A percentile compares a stretch with the other conserved stretches of the same genome.
These are phyloP conservation scores for Vanderwaltozyma polyspora DNA, from an alignment of 805 yeast genomes.

Conservation along the genomic window DNA sequence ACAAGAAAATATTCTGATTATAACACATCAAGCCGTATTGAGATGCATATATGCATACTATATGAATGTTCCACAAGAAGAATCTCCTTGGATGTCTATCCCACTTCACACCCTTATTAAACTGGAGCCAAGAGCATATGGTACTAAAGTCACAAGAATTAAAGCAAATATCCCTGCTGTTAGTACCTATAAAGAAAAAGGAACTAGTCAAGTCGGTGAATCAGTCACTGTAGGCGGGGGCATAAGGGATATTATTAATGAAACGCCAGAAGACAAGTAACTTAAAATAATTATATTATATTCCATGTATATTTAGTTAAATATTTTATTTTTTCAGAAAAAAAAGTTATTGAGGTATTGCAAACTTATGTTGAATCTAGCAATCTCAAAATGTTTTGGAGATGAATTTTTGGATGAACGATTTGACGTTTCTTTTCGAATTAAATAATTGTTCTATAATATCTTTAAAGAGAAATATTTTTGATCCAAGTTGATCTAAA, in stretches of 20 bases:
- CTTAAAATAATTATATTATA: no score
- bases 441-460: no score
- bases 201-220: constrained; percentile 48
- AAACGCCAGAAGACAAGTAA: background rate
- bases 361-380: background rate
- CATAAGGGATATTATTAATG: constrained; percentile 1
- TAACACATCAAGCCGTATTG: constrained; percentile 95
- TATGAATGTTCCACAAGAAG: constrained; percentile 97
- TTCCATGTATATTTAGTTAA: no score
- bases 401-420: background rate
- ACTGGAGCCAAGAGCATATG: constrained; percentile 90
- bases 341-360: no score
- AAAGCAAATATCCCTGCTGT: constrained; percentile 98
- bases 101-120: constrained; percentile 92
- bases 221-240: constrained; percentile 3
- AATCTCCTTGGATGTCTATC: constrained; percentile 97
- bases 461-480: no score
- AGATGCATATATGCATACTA: constrained; percentile 95
- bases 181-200: constrained; percentile 90
- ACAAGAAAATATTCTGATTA: constrained; percentile 89
- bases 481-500: no score
- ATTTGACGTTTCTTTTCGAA: no score
- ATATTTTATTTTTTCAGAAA: no score
- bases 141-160: constrained; percentile 76
- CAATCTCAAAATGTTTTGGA: no score